Evolutionary conservation across 768 basidiomycete genomes (phyloP).

Genomic region (Pilatotrama ljubarskyi): DNA sequence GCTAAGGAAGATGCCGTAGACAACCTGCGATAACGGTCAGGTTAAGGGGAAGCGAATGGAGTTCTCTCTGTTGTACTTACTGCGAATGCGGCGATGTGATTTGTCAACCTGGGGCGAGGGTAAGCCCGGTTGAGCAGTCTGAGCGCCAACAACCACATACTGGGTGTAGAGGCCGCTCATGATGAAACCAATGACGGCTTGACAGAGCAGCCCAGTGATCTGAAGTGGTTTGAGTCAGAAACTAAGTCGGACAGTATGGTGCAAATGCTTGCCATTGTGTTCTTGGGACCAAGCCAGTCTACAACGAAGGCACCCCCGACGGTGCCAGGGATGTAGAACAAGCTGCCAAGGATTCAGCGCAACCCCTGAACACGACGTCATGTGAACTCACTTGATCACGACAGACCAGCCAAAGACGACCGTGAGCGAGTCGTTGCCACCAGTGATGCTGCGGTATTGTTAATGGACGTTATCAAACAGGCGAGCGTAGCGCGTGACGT

Average conservation of each 20-base stretch:
- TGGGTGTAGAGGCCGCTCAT: constrained; percentile 80
- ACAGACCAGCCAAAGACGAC: constrained; percentile 83
- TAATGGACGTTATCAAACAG: background rate
- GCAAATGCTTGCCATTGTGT: constrained; percentile 56
- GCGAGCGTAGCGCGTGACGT: constrained; percentile 17
- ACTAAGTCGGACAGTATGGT: background rate
- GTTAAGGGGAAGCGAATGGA: background rate
- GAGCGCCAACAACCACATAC: constrained; percentile 29
- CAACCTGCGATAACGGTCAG: constrained; percentile 44
- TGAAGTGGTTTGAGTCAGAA: constrained; percentile 25
- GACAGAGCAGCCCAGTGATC: constrained; percentile 67
- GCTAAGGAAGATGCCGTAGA: constrained; percentile 90
- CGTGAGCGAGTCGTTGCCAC: constrained; percentile 47
- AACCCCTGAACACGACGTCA: constrained; percentile 33
- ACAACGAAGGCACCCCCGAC: constrained; percentile 73
- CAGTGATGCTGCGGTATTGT: constrained; percentile 52
- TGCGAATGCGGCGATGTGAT: constrained; percentile 73
- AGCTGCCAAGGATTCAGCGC: constrained; percentile 33
- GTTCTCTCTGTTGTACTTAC: constrained; percentile 37
- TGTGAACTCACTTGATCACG: constrained; percentile 67
- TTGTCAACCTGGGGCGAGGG: constrained; percentile 44
- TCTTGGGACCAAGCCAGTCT: constrained; percentile 75
- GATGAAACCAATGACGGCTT: constrained; percentile 81
- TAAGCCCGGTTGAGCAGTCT: background rate
- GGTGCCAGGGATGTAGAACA: constrained; percentile 74